phyloP scores from a whole-genome alignment of 106 monocot species.

The Narthecium ossifragum region DNA sequence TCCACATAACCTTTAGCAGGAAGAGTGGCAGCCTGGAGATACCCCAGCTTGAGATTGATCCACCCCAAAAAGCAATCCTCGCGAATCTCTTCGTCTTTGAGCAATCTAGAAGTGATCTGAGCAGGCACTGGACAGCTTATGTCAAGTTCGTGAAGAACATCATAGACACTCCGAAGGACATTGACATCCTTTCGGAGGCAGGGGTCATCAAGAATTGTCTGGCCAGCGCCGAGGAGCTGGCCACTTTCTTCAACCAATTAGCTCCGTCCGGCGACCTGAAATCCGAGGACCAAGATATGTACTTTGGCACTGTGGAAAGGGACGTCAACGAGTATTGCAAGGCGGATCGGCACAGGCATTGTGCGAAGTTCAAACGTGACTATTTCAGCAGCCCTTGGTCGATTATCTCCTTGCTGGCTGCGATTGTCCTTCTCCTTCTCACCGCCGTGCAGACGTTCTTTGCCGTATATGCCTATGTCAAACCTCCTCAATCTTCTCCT shows the following conservation, averaged over 20 bases:
- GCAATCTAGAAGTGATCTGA: not conserved
- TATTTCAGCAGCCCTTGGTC: conserved; percentile 35
- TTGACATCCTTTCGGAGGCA: conserved; percentile 9
- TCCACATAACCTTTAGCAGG: conserved; percentile 25
- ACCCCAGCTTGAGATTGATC: conserved; percentile 11
- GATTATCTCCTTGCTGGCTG: conserved; percentile 18
- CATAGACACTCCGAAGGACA: conserved; percentile 16
- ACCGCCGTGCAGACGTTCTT: conserved; percentile 15
- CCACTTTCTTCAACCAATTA: too few relatives aligned
- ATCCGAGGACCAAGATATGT: not conserved
- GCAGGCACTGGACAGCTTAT: conserved; percentile 12
- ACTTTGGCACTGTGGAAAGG: not conserved
- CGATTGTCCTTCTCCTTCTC: conserved; percentile 14
- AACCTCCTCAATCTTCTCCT: too few relatives aligned
- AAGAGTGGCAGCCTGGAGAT: conserved; percentile 14
- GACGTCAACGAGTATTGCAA: conserved; percentile 4
- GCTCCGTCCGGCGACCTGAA: not conserved
- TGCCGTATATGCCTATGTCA: conserved; percentile 8
- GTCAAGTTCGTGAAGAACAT: conserved; percentile 28
- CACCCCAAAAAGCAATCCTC: not conserved
- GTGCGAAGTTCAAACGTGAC: conserved; percentile 16
- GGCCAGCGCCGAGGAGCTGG: conserved; percentile 11
- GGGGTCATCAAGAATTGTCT: conserved; percentile 19
- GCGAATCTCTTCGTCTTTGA: conserved; percentile 36
- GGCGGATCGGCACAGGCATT: not conserved